These are phyloP conservation scores for Hypoxylon subgilvum DNA, from an alignment of 495 filamentous ascomycete species.

Conservation along the genomic window DNA sequence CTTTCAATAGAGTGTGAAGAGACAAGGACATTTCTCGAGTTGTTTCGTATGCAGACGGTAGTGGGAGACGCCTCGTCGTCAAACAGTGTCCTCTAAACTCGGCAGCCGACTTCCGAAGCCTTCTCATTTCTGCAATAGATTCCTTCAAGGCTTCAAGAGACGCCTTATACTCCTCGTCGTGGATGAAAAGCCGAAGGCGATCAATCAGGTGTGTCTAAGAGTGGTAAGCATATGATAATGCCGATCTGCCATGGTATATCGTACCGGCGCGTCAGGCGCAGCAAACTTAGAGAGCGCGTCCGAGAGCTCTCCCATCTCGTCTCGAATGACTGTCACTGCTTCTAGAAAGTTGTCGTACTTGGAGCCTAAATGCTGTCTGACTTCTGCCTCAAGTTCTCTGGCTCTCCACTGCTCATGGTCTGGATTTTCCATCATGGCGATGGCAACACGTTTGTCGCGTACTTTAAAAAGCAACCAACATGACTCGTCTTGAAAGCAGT, in stretches of 20 bases:
- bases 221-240: not conserved
- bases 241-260: not conserved
- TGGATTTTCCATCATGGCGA: constrained; percentile 14
- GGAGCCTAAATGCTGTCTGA: not conserved
- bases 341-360: constrained; percentile 5
- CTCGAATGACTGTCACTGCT: not conserved
- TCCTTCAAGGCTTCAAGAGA: not conserved
- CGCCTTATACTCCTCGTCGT: not conserved
- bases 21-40: constrained; percentile 5
- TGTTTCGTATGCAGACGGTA: constrained; percentile 2
- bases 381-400: constrained; percentile 1
- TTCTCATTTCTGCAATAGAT: not conserved
- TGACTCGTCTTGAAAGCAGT: constrained; percentile 29
- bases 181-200: too few relatives aligned
- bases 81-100: not conserved
- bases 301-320: not conserved
- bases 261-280: not conserved
- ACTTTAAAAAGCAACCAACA: constrained; percentile 19
- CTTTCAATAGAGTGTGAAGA: not conserved
- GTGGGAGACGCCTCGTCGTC: not conserved
- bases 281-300: not conserved
- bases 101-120: not conserved
- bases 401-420: constrained; percentile 12
- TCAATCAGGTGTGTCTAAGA: not conserved
- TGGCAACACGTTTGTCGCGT: constrained; percentile 2